Percentiles rank a stretch among this genome's conserved stretches.
Conservation (phyloP, 1,284 basidiomycete genomes). For the Hortiboletus rubellus region DNA sequence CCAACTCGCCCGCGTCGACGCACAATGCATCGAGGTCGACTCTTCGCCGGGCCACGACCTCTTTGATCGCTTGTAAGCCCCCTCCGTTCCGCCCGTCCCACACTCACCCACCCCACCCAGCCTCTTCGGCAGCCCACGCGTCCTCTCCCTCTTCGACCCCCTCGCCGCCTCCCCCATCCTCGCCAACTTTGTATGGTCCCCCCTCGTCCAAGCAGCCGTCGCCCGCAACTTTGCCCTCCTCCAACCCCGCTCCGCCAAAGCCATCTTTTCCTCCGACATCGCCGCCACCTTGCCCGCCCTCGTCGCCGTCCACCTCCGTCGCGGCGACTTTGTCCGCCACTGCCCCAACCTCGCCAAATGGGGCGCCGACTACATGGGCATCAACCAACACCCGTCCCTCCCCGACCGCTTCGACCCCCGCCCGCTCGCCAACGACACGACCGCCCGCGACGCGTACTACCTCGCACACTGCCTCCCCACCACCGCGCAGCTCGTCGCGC, state of each 20-base stretch:
- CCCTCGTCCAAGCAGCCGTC: constrained; percentile 54
- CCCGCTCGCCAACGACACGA: constrained; percentile 14
- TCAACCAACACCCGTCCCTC: constrained; percentile 54
- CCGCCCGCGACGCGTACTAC: constrained; percentile 38
- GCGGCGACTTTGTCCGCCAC: constrained; percentile 65
- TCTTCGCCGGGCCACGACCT: constrained; percentile 38
- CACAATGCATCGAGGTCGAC: constrained; percentile 50
- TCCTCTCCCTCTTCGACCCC: constrained; percentile 48
- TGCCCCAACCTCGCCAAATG: constrained; percentile 56
- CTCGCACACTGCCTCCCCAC: constrained; percentile 58
- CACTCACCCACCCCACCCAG: constrained; percentile 31
- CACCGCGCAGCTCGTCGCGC: constrained; percentile 50
- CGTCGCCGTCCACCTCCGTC: constrained; percentile 63
- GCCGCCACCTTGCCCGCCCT: constrained; percentile 44
- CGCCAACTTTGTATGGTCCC: constrained; percentile 56
- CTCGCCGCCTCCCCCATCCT: constrained; percentile 54
- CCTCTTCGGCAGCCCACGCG: constrained; percentile 50
- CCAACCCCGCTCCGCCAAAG: constrained; percentile 30
- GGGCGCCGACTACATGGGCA: constrained; percentile 53
- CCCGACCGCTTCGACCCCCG: constrained; percentile 50
- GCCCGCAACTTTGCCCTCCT: constrained; percentile 52
- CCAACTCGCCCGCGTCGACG: constrained; percentile 38
- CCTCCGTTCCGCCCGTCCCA: neutral
- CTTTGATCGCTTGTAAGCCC: constrained; percentile 51
- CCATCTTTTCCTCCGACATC: constrained; percentile 17